Evolutionary conservation across 257 asterid species (phyloP), one percentile per base, ranked within the genome.

Genomic region (Avicennia marina): DNA sequence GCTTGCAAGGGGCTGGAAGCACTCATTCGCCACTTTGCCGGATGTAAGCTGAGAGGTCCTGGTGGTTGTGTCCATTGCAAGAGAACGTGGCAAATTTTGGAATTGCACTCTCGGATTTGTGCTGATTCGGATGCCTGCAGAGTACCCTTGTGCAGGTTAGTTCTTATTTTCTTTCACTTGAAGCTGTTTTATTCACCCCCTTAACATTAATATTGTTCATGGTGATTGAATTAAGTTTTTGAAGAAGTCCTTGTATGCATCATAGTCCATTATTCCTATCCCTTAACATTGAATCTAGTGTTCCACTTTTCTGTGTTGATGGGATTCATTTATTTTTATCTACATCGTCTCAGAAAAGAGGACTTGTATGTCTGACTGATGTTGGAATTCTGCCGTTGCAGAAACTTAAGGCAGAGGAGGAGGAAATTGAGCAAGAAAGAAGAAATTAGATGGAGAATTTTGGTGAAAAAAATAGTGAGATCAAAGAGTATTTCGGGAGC

Each of bases 21-120:
- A 21, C 85, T 90, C 11, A 65, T 87, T 55, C 94, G 96, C 9
- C 96, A 84, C 69, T 87, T 90, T 45, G 91, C 94, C 0, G 85
- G 77, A 20, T 90, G 98, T 32, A 82, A 79, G 68, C 52, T 64
- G 76, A 79, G 96, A 65, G 83, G 79, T 3, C 51, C 84, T 0
- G 94, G 94, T 1, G 89, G 98, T 7, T 90, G 98, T 69, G 36
- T 74, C 53, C 94, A 81, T 47, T 87, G 98, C 83, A 87, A 85
- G 94, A 75, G 91, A 53, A 81, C 84, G 91, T 84, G 96, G 98
- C 85, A 81, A 36, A 65, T 90, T 17, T 65, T 90, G 72, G 96
- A 90, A 10, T 60, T 90, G 65, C 98, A 90, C 57, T 87, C 98
- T 51, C 78, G 89, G 32, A 80, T 90, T 12, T 90, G 98, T 15